Base-by-base conservation (phyloP, 2,329 filamentous ascomycete genomes). In the Davidsoniella eucalypti region DNA sequence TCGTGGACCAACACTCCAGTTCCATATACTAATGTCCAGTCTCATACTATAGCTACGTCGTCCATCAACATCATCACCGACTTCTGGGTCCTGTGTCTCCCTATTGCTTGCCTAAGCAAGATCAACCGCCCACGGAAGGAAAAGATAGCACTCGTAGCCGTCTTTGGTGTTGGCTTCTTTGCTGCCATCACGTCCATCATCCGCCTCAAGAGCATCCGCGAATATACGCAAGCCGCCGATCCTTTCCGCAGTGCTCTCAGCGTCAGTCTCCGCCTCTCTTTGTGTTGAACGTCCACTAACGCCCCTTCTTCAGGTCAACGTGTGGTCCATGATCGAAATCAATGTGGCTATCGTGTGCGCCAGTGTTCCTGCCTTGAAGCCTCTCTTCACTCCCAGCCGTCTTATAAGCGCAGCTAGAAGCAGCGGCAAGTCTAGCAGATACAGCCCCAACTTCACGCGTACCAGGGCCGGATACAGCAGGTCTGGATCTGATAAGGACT, bases 261-360 rank as follows among this genome's bases (percentile, higher is more conserved):
- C 42, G 51, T 66, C 39, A 59, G 59, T 17, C 29, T 55, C 59
- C 1, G 55, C 58, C 54, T 7, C 57, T 54, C 10, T 26, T 10
- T 12, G 23, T 47, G 6, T 10, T 10, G 26, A 7, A 21, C 9
- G 21, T 9, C 43, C 8, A 37, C 21, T 16, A 25, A 14, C 17
- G 14, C 38, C 25, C 12, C 25, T 17, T 18, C 9, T 46, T 2
- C 17, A 55, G 54, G 59, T 67, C 1, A 67, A 67, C 40, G 51
- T 70, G 10, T 70, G 70, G 67, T 67, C 65, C 18, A 64, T 66
- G 51, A 64, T 74, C 46, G 71, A 74, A 54, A 61, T 72, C 52
- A 72, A 70, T 50, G 60, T 67, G 5, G 70, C 66, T n/a, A 68
- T 75, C 37, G 58, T 68, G 26, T 74, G 70, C 54, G 68, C 70